A percentile compares a stretch with the other conserved stretches of the same genome.
Evolutionary conservation across 2,329 filamentous ascomycete species (phyloP).

Genomic region (Seiridium unicorne): DNA sequence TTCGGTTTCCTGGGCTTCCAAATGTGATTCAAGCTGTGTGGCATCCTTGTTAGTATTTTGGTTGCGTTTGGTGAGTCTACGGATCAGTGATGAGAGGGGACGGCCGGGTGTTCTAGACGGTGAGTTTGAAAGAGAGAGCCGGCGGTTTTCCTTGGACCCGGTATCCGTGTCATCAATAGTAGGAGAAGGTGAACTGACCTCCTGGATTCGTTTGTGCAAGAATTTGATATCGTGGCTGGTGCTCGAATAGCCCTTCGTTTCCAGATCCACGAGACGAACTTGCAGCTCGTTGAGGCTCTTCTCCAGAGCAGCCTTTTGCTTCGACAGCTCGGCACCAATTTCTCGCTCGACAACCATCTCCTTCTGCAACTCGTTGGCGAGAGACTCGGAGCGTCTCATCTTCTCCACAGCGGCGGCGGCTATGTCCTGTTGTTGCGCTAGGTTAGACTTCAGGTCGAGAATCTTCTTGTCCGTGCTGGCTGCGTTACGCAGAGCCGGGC

Average conservation of each 20-base stretch:
- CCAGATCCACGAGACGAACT: slow-evolving; percentile 84
- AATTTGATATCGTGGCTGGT: slow-evolving; percentile 95
- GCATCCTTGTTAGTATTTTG: slow-evolving; percentile 24
- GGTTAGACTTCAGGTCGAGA: slow-evolving; percentile 80
- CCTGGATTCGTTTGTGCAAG: slow-evolving; percentile 89
- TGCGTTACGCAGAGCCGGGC: slow-evolving; percentile 83
- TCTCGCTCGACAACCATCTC: slow-evolving; percentile 88
- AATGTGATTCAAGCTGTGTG: slow-evolving; percentile 76
- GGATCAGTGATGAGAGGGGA: slow-evolving; percentile 19
- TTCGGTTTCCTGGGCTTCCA: slow-evolving; percentile 79
- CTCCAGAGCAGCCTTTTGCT: slow-evolving; percentile 86
- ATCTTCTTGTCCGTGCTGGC: slow-evolving; percentile 87
- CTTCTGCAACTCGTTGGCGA: slow-evolving; percentile 87
- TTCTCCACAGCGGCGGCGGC: slow-evolving; percentile 90
- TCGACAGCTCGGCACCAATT: slow-evolving; percentile 75
- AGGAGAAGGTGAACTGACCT: slow-evolving; percentile 59
- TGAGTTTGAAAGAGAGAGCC: background rate
- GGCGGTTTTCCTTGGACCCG: background rate
- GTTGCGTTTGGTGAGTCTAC: slow-evolving; percentile 13
- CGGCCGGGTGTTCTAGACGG: slow-evolving; percentile 11
- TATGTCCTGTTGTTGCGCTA: slow-evolving; percentile 93
- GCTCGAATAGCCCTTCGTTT: slow-evolving; percentile 95
- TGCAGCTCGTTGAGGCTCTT: slow-evolving; percentile 90
- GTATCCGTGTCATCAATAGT: slow-evolving; percentile 9
- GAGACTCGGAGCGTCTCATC: slow-evolving; percentile 89